Base-by-base conservation (phyloP, 257 asterid genomes). In the Penstemon davidsonii region DNA sequence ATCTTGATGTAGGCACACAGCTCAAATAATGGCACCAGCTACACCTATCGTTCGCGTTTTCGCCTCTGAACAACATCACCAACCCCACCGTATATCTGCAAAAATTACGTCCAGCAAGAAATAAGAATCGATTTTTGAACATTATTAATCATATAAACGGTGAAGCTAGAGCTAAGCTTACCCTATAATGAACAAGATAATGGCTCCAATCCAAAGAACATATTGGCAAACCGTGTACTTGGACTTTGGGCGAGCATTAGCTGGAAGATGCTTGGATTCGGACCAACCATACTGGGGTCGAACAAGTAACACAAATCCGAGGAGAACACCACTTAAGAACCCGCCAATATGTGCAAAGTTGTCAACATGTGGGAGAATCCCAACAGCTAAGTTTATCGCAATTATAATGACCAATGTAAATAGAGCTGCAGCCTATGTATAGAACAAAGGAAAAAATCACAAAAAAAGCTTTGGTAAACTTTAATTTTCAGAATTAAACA, bases 271-370 rank as follows among this genome's bases (percentile, higher is more conserved):
- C 10, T 51, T 88, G 64, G 75, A 77, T 65, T 82, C 92, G 53
- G 62, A 64, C 95, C 95, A 89, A 72, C 96, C 96, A 44, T 84
- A 92, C 71, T 85, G 96, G 56, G 98, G 98, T 39, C 97, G 88
- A 45, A 84, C 76, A n/a, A 92, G 86, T 45, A 87, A 73, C 4
- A 87, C 76, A 69, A 92, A 92, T 37, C 98, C 98, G n/a, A 92
- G 87, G 73, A 92, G 90, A 62, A 92, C 85, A 39, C 98, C 98
- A 7, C 86, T 76, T 66, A 86, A 12, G 76, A 92, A 92, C 7
- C 98, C 98, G 60, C 98, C 97, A 44, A 89, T 88, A 60, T 92
- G 96, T 13, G 98, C 98, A 68, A 87, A 92, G 71, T 92, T 89
- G 83, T 90, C 98, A 3, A 92, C 96, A 9, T 86, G 97, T 6